Evolutionary conservation across 176 grass and related monocot species (phyloP).

Genomic region (Triticum monococcum): DNA sequence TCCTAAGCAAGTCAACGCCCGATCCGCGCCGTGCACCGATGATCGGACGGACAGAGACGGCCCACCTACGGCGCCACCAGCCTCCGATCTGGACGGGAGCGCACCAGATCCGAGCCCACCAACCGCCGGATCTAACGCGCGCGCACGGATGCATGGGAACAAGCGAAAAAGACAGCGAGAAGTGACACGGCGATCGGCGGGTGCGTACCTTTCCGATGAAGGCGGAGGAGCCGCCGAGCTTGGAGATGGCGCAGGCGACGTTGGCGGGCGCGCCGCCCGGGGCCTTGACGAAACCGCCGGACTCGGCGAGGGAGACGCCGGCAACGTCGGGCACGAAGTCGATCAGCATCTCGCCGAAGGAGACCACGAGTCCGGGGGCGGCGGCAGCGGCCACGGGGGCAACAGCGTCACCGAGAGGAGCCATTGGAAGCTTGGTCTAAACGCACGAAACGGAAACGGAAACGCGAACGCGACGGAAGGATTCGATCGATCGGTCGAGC

Average conservation of each 20-base stretch:
- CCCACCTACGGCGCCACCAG: background rate
- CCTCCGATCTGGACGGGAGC: background rate
- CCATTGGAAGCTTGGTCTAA: constrained; percentile 1
- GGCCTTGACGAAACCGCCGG: constrained; percentile 77
- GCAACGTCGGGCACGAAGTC: constrained; percentile 85
- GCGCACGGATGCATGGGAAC: background rate
- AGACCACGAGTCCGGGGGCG: constrained; percentile 51
- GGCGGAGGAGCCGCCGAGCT: constrained; percentile 72
- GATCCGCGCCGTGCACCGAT: background rate
- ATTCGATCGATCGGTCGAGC: background rate
- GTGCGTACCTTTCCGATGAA: constrained; percentile 82
- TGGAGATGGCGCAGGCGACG: constrained; percentile 74
- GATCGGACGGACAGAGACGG: background rate
- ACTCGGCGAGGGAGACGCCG: constrained; percentile 78
- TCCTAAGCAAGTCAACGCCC: background rate
- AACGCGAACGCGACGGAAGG: background rate
- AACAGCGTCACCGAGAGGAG: constrained; percentile 28
- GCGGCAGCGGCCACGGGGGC: background rate
- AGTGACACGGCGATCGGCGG: background rate
- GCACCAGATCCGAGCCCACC: background rate
- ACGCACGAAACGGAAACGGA: background rate
- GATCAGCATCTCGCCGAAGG: constrained; percentile 91
- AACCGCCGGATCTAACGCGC: background rate
- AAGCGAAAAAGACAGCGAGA: background rate
- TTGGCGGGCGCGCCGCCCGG: constrained; percentile 86